A percentile compares a stretch with the other conserved stretches of the same genome.
phyloP scores from a whole-genome alignment of 78 protist genomes.

The Dictyostelium discoideum region dicty_2.7 NC_007089.4:3393001-3393500 shows the following conservation, averaged over 20 bases:
- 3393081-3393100: not conserved
- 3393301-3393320: not conserved
- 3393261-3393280: not conserved
- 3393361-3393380: not conserved
- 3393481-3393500: no score
- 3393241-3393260: not conserved
- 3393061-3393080: not conserved
- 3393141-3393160: not conserved
- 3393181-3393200: not conserved
- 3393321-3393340: not conserved
- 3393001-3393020: not conserved
- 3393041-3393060: not conserved
- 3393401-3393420: not conserved
- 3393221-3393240: not conserved
- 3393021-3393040: no score
- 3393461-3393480: not conserved
- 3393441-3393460: not conserved
- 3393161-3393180: not conserved
- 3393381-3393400: not conserved
- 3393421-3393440: not conserved
- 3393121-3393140: not conserved
- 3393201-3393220: not conserved
- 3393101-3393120: not conserved
- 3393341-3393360: not conserved
- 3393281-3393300: not conserved